Percentiles rank a stretch among this genome's conserved stretches.
Conservation (phyloP, 768 basidiomycete species). For the Phylloporus sp. region DNA sequence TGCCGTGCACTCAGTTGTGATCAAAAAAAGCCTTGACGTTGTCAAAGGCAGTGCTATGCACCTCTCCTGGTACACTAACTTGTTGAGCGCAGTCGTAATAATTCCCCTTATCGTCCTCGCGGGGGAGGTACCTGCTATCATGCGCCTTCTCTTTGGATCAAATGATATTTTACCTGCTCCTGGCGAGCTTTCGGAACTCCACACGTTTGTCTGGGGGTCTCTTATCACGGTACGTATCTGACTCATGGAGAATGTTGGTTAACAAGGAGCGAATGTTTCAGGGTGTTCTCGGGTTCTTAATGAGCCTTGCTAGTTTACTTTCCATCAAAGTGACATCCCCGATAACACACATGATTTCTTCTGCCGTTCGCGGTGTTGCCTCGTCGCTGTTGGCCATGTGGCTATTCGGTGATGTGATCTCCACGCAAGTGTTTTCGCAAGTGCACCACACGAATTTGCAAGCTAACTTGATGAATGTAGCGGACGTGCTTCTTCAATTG, state of each 20-base stretch:
- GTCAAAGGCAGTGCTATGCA: constrained; percentile 83
- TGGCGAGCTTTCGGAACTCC: constrained; percentile 44
- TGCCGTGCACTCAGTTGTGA: constrained; percentile 88
- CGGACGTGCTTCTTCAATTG: constrained; percentile 78
- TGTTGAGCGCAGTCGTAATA: constrained; percentile 70
- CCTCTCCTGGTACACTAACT: constrained; percentile 90
- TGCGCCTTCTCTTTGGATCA: constrained; percentile 53
- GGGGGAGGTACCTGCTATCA: constrained; percentile 68
- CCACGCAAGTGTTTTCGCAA: constrained; percentile 48
- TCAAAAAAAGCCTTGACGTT: constrained; percentile 78
- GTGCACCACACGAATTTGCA: not conserved
- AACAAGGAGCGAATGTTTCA: constrained; percentile 24
- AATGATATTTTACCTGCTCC: constrained; percentile 35
- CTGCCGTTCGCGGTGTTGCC: constrained; percentile 91
- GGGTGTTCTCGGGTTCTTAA: constrained; percentile 89
- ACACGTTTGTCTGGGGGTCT: constrained; percentile 77
- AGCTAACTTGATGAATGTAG: constrained; percentile 35
- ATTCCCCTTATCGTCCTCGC: constrained; percentile 68
- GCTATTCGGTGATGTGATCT: constrained; percentile 79
- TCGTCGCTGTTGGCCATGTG: constrained; percentile 81
- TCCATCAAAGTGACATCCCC: constrained; percentile 98
- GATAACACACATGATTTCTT: constrained; percentile 96
- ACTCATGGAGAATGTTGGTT: not conserved
- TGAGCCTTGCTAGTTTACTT: constrained; percentile 88
- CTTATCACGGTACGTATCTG: constrained; percentile 59